Conservation (phyloP, 441 rosid genomes). For the Geranium incanum region DNA sequence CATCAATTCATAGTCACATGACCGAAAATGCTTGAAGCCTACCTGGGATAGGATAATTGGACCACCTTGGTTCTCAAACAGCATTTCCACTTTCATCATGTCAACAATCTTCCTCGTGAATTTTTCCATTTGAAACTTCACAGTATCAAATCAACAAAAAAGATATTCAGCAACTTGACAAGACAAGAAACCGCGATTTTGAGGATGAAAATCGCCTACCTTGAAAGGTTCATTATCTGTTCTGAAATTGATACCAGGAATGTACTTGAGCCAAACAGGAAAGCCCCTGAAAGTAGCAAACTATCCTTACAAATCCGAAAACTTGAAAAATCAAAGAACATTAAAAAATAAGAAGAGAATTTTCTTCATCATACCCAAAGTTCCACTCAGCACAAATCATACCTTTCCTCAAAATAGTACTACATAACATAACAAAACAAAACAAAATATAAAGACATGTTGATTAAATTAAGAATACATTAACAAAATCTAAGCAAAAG, state of each 20-base stretch:
- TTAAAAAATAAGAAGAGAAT: constrained; percentile 57
- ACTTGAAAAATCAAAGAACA: constrained; percentile 9
- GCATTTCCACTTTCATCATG: constrained; percentile 89
- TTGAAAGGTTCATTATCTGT: constrained; percentile 90
- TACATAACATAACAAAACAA: too few species aligned
- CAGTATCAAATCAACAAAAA: too few species aligned
- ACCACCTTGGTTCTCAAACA: constrained; percentile 87
- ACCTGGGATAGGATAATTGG: constrained; percentile 97
- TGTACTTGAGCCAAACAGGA: constrained; percentile 96
- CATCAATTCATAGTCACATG: neutral
- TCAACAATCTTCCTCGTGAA: constrained; percentile 81
- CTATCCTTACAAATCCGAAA: too few species aligned
- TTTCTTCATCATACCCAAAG: constrained; percentile 35
- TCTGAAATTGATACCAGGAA: constrained; percentile 88
- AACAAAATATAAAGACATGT: too few species aligned
- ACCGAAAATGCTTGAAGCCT: too few species aligned
- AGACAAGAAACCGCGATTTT: constrained; percentile 17
- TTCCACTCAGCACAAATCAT: constrained; percentile 28
- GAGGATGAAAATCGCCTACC: constrained; percentile 38
- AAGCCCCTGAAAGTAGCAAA: too few species aligned
- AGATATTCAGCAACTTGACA: constrained; percentile 1
- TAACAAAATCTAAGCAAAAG: neutral
- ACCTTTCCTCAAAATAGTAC: constrained; percentile 48
- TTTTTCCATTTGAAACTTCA: constrained; percentile 74
- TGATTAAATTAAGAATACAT: too few species aligned